phyloP scores from a whole-genome alignment of 345 rosid genomes.

The Brassica incana region DNA sequence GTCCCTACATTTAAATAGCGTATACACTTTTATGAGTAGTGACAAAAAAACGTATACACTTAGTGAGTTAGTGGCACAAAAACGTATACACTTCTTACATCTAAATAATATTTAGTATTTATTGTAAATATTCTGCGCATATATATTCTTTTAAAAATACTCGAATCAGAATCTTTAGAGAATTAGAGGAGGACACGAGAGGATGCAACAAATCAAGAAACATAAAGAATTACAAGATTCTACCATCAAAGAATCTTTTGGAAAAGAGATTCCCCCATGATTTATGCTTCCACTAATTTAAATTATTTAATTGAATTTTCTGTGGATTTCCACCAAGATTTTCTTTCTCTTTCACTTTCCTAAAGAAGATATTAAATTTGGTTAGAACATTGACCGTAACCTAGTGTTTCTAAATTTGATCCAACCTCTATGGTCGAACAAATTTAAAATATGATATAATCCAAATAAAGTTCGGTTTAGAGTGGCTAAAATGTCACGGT shows the following conservation, averaged over 20 bases:
- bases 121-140: not conserved
- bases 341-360: conserved; percentile 18
- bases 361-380: conserved; percentile 17
- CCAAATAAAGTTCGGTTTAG: not conserved
- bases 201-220: conserved; percentile 34
- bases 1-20: conserved; percentile 16
- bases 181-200: conserved; percentile 30
- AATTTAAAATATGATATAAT: not conserved
- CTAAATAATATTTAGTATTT: conserved; percentile 20
- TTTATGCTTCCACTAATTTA: conserved; percentile 36
- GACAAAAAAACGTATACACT: conserved; percentile 26
- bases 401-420: conserved; percentile 17
- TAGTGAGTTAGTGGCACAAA: conserved; percentile 15
- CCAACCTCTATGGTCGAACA: conserved; percentile 3
- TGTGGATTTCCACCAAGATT: conserved; percentile 39
- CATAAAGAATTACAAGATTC: conserved; percentile 32
- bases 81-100: conserved; percentile 27
- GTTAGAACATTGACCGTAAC: conserved; percentile 8
- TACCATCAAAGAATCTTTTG: conserved; percentile 29
- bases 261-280: conserved; percentile 36
- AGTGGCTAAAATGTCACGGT: not conserved
- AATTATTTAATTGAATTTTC: conserved; percentile 27
- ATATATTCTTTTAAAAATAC: not conserved
- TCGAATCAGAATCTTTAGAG: conserved; percentile 16
- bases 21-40: conserved; percentile 24